A percentile compares a stretch with the other conserved stretches of the same genome.
Evolutionary conservation across 2,329 filamentous ascomycete species (phyloP).

Genomic region (Emmonsiellopsis sp.): DNA sequence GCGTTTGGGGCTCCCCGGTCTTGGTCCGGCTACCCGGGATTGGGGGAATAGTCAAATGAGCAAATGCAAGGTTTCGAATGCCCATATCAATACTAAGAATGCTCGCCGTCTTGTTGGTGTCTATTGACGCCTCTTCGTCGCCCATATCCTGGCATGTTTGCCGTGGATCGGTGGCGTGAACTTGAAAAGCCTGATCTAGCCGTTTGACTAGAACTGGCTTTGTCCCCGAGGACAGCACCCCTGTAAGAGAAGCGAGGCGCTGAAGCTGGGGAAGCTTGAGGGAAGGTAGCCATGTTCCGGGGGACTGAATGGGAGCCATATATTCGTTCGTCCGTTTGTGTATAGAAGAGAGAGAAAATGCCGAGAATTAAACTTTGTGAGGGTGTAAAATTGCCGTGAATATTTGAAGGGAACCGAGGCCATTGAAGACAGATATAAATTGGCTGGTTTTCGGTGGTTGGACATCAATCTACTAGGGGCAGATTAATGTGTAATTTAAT

Average conservation of each 20-base stretch:
- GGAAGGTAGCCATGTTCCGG: conserved; percentile 24
- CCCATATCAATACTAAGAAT: conserved; percentile 79
- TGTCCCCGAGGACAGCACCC: conserved; percentile 49
- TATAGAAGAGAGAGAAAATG: background rate
- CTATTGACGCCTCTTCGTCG: background rate
- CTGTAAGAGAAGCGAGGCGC: conserved; percentile 51
- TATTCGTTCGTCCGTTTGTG: background rate
- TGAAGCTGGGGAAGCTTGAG: conserved; percentile 49
- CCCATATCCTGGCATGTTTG: conserved; percentile 22
- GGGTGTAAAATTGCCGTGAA: background rate
- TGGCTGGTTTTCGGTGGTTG: no score
- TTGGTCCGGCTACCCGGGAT: background rate
- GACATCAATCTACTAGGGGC: no score
- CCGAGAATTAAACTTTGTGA: background rate
- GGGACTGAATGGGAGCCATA: background rate
- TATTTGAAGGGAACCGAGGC: background rate
- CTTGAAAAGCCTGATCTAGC: conserved; percentile 26
- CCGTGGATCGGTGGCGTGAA: background rate
- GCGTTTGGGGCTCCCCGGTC: conserved; percentile 7
- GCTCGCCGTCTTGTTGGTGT: conserved; percentile 23
- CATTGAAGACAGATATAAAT: no score
- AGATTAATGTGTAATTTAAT: no score
- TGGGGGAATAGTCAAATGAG: conserved; percentile 43
- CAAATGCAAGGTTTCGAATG: conserved; percentile 70
- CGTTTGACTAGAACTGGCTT: conserved; percentile 49